Conservation (phyloP, 371 early-diverging fungal species). For the Apophysomyces trapeziformis region DNA sequence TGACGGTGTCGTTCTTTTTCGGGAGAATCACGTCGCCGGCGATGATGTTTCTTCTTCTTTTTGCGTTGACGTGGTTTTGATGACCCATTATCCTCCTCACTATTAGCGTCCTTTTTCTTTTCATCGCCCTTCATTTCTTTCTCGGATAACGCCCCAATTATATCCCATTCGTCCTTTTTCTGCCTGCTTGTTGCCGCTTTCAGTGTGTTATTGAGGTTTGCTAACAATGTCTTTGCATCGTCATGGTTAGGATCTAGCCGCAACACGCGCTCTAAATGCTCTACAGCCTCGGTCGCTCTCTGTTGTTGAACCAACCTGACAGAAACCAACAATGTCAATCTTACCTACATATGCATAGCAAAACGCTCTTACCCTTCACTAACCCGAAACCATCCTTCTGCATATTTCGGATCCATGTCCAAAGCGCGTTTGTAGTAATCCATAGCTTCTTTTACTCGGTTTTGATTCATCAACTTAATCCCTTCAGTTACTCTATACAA, state of each 20-base stretch:
- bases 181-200: conserved; percentile 13
- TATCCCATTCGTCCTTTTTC: conserved; percentile 31
- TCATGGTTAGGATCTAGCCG: conserved; percentile 40
- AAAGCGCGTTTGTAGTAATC: conserved; percentile 51
- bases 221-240: conserved; percentile 35
- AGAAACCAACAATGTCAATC: not conserved
- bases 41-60: conserved; percentile 16
- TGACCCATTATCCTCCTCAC: conserved; percentile 6
- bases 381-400: conserved; percentile 53
- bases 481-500: conserved; percentile 46
- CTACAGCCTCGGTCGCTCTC: conserved; percentile 33
- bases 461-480: conserved; percentile 31
- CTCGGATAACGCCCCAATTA: conserved; percentile 23
- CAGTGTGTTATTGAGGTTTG: conserved; percentile 29
- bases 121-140: conserved; percentile 1
- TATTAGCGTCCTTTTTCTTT: not conserved
- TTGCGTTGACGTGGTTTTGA: not conserved
- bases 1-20: not conserved
- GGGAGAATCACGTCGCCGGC: not conserved
- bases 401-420: conserved; percentile 57
- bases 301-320: conserved; percentile 38
- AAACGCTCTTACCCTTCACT: conserved; percentile 41
- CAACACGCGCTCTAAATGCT: conserved; percentile 39
- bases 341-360: not conserved
- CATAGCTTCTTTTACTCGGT: conserved; percentile 38